A percentile compares a stretch with the other conserved stretches of the same genome.
phyloP scores from a whole-genome alignment of 306 rosid species.

The Mucuna pruriens region DNA sequence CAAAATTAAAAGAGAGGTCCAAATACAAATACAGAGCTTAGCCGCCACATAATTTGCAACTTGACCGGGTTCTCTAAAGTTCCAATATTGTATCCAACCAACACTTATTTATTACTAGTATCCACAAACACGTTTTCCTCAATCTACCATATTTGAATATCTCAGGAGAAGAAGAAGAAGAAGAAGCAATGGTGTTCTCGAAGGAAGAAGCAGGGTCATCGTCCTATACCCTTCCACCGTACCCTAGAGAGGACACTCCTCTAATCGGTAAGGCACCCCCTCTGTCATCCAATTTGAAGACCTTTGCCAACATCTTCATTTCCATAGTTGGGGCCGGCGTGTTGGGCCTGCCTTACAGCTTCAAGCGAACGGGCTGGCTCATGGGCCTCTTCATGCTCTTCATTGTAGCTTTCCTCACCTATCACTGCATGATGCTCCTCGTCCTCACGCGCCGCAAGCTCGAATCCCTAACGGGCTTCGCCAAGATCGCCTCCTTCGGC shows the following conservation, averaged over 20 bases:
- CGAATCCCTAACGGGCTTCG: slow-evolving; percentile 43
- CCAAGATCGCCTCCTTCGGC: slow-evolving; percentile 68
- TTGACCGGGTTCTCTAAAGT: no score
- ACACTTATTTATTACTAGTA: no score
- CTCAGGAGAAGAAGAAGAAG: no score
- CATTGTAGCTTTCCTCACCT: slow-evolving; percentile 60
- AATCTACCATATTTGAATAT: no score
- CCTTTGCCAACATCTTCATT: slow-evolving; percentile 76
- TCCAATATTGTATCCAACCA: no score
- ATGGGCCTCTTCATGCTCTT: slow-evolving; percentile 61
- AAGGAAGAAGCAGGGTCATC: slow-evolving; percentile 59
- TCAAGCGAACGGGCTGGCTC: slow-evolving; percentile 70
- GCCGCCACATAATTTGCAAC: no score
- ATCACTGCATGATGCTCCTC: slow-evolving; percentile 78
- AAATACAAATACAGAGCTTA: no score
- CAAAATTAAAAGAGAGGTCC: no score
- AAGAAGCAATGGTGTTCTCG: slow-evolving; percentile 48
- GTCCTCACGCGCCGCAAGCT: slow-evolving; percentile 70
- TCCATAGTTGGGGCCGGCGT: slow-evolving; percentile 78
- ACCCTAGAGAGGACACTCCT: slow-evolving; percentile 60
- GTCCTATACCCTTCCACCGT: slow-evolving; percentile 48
- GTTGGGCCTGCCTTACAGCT: slow-evolving; percentile 72
- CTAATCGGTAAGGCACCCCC: slow-evolving; percentile 49
- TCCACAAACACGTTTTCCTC: no score
- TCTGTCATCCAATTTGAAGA: slow-evolving; percentile 60